Conservation (phyloP, 1,284 basidiomycete genomes). For the Tilletia indica region DNA sequence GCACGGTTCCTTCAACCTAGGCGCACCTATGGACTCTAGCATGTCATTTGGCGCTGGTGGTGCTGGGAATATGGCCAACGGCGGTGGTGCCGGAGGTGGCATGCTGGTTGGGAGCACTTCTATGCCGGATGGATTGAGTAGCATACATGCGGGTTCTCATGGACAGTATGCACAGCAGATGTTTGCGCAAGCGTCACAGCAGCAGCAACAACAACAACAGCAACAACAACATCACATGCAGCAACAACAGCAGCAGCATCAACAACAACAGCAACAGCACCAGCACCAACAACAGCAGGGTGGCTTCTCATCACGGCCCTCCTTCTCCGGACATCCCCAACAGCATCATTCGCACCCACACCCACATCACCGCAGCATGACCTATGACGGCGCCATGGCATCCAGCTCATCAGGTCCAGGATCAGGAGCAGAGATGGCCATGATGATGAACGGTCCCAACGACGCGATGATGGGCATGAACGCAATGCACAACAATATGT, state of each 20-base stretch:
- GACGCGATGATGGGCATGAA: conserved; percentile 8
- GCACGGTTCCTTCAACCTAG: conserved; percentile 11
- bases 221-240: conserved; percentile 21
- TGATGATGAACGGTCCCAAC: neutral
- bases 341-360: neutral
- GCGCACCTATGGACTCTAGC: neutral
- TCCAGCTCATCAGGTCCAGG: neutral
- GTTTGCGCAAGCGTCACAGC: conserved; percentile 29
- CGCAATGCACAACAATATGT: conserved; percentile 2
- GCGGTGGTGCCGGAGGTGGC: neutral
- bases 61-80: too few species aligned
- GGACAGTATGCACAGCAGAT: neutral
- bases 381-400: neutral
- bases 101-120: conserved; percentile 11
- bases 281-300: too few species aligned
- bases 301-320: too few species aligned
- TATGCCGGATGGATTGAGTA: neutral
- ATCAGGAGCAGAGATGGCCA: neutral
- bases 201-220: conserved; percentile 26
- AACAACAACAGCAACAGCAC: too few species aligned
- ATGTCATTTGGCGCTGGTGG: neutral
- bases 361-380: conserved; percentile 5
- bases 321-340: too few species aligned
- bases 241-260: conserved; percentile 11
- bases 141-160: conserved; percentile 1